Base-by-base conservation (phyloP, 495 filamentous ascomycete genomes). In the Daldinia caldariorum region DNA sequence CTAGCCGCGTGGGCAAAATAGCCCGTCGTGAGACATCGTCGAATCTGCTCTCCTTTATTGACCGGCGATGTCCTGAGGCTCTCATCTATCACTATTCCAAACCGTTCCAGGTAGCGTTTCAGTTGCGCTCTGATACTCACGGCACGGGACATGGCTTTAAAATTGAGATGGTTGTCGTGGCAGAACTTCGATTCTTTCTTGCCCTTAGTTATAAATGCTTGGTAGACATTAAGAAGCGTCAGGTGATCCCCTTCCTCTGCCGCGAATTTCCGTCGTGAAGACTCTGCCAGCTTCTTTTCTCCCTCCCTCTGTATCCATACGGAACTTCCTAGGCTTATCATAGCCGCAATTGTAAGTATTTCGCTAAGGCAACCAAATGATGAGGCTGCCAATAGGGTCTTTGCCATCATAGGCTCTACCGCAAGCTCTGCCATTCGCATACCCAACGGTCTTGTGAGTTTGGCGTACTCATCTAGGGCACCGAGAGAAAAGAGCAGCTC, bases 381-480 rank as follows among this genome's bases (percentile, higher is more conserved):
- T 2, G 88, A 80, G 0, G 92, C 92, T n/a, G 88, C 87, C 14
- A 97, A 88, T 8, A 97, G 85, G 6, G 92, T 93, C 78, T 94
- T 97, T 13, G 89, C 92, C 89, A 97, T 94, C 94, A 97, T 97
- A 1, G 96, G 96, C 70, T 97, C 94, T 14, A 98, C 87, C 0
- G 94, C 91, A 65, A 99, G 84, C 79, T 98, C 96, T 7, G 96
- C 95, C 93, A 99, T 97, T 55, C 94, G 87, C 57, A 87, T 81
- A 1, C 96, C 95, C 26, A 97, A 81, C 0, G 95, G 94, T 59
- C 87, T 90, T 13, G 94, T 98, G 54, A 99, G 89, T 76, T 94
- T 96, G 32, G 93, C 94, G 72, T 97, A 93, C 62, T 90, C 88
- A 67, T 97, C 94, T 20, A 99, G 80, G 2, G 94, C 93, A 18